These are phyloP conservation scores for Polyporus tsugae DNA, from an alignment of 1,284 basidiomycete species.

Conservation along the genomic window DNA sequence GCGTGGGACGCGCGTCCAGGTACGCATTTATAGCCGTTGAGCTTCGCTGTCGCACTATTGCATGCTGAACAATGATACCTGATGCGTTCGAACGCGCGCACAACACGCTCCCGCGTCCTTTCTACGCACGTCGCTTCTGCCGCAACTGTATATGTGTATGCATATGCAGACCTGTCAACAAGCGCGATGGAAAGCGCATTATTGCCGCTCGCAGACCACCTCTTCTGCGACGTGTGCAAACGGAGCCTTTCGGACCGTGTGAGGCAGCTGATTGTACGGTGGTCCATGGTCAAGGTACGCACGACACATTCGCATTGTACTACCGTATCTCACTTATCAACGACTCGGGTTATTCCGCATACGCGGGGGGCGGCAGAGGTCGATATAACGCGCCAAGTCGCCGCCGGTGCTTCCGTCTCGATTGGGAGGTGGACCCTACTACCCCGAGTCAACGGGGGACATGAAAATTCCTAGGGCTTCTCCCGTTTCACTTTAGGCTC, in stretches of 20 bases:
- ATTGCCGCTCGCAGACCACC: slow-evolving; percentile 44
- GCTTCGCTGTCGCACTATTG: background rate
- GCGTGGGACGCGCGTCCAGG: slow-evolving; percentile 51
- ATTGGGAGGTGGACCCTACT: background rate
- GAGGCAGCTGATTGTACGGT: slow-evolving; percentile 73
- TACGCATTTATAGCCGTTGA: slow-evolving; percentile 25
- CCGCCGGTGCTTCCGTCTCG: background rate
- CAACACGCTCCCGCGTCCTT: background rate
- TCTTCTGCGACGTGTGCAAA: slow-evolving; percentile 60
- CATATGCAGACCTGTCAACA: slow-evolving; percentile 44
- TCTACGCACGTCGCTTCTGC: background rate
- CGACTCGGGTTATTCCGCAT: background rate
- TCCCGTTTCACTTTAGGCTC: background rate
- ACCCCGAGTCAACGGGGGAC: too few species aligned
- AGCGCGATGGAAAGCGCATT: slow-evolving; percentile 46
- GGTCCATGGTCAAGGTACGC: slow-evolving; percentile 78
- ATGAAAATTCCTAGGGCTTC: background rate
- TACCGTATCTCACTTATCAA: background rate
- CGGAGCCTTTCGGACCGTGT: slow-evolving; percentile 68
- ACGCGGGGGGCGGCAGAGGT: slow-evolving; percentile 11
- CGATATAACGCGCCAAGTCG: slow-evolving; percentile 13
- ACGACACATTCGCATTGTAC: background rate
- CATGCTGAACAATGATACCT: slow-evolving; percentile 1
- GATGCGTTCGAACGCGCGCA: background rate
- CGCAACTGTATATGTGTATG: too few species aligned